Percentiles rank a stretch among this genome's conserved stretches.
These are phyloP conservation scores for Beta lomatogona DNA, from an alignment of 179 eudicot genomes.

Conservation along the genomic window DNA sequence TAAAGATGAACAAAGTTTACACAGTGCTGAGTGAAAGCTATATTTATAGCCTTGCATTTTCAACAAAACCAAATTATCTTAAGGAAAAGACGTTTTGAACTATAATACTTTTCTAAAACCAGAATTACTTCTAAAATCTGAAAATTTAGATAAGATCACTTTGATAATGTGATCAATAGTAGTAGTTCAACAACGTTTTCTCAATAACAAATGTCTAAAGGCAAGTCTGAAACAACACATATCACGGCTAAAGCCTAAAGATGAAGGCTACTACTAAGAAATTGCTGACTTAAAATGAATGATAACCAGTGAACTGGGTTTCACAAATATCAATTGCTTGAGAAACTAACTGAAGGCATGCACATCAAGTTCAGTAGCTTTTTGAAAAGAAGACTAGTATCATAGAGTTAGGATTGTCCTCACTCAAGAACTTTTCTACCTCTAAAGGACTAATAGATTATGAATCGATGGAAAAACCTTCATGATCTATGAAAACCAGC, in stretches of 20 bases:
- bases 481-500: conserved; percentile 77
- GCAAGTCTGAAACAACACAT: neutral
- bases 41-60: too few species aligned
- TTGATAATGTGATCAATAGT: neutral
- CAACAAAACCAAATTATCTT: neutral
- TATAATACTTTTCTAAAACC: neutral
- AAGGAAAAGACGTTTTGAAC: neutral
- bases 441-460: conserved; percentile 64
- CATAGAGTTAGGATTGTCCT: conserved; percentile 61
- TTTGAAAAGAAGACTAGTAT: conserved; percentile 69
- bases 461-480: conserved; percentile 59
- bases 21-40: too few species aligned
- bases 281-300: neutral
- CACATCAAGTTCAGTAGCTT: conserved; percentile 79
- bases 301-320: neutral
- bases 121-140: neutral
- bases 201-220: neutral
- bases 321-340: conserved; percentile 41
- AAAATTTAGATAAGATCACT: neutral
- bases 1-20: too few species aligned
- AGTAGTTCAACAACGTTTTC: neutral
- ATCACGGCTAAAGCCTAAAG: neutral
- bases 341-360: conserved; percentile 67
- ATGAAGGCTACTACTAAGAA: neutral
- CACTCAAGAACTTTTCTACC: conserved; percentile 59